Evolutionary conservation across 148 eudicot species (phyloP), one percentile per base, ranked within the genome.

Genomic region (Heliamphora exappendiculata): DNA sequence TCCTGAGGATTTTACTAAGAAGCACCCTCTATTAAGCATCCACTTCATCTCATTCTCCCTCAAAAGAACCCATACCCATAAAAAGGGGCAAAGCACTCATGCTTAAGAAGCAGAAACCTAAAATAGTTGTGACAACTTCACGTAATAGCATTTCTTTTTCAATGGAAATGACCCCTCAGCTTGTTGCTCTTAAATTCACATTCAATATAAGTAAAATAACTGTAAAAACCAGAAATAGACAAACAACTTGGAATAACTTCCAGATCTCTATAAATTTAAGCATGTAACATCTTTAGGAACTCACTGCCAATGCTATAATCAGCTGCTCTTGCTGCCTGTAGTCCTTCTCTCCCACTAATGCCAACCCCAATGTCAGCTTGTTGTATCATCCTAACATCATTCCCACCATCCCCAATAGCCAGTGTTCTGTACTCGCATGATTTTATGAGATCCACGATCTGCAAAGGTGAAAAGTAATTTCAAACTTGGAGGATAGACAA

Each of bases 361-460:
- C 99, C 99, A 84, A 96, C 99, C 79, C 99, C 99, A 81, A 96
- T 96, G 78, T 96, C 97, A 75, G 99, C 99, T 87, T 96, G 96
- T 84, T 96, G 99, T 72, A 96, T 96, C 99, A 96, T 96, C 80
- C 93, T 88, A 78, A 96, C 99, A 78, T 96, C 99, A 86, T 96
- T 96, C 60, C 99, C 99, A 59, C 99, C 99, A 88, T 96, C 99
- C 53, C 99, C 99, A 75, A 96, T 90, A 31, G 99, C 99, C 87
- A 96, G 69, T 39, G 99, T 96, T 86, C 93, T 86, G 58, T 93
- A 96, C 45, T 96, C 99, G 75, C 98, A 91, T 59, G 86, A 88
- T 83, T 91, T 96, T 79, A 96, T 67, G 72, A 96, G 88, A 85
- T 87, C 94, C 78, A 96, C 99, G 59, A 96, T 91, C 99, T 96